These are phyloP conservation scores for Ensete ventricosum DNA, from an alignment of 176 grass and related monocot species.

Conservation along the genomic window DNA sequence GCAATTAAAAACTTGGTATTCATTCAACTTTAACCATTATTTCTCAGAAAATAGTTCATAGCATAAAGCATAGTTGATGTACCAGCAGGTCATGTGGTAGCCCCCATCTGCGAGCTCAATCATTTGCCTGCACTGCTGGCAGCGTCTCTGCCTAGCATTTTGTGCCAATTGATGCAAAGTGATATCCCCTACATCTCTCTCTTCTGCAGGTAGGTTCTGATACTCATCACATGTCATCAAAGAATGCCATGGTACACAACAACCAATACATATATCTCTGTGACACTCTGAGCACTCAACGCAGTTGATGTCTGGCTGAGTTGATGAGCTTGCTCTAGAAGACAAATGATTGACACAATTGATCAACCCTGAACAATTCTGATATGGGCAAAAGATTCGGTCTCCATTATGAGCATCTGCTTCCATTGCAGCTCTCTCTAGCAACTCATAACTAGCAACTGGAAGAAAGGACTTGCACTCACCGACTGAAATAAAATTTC, in stretches of 20 bases:
- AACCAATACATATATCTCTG: conserved; percentile 79
- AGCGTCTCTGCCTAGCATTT: conserved; percentile 60
- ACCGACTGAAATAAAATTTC: conserved; percentile 43
- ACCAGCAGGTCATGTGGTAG: conserved; percentile 87
- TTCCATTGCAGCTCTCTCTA: conserved; percentile 35
- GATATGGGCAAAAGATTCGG: conserved; percentile 72
- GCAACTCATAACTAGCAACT: conserved; percentile 40
- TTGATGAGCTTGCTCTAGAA: conserved; percentile 63
- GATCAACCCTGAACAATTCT: conserved; percentile 59
- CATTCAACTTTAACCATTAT: neutral
- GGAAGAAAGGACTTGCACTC: conserved; percentile 67
- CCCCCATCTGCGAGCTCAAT: conserved; percentile 61
- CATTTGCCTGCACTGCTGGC: conserved; percentile 61
- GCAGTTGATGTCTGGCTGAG: conserved; percentile 47
- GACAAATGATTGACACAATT: conserved; percentile 50
- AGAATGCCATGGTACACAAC: conserved; percentile 75
- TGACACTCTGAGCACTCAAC: conserved; percentile 73
- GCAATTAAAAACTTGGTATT: neutral
- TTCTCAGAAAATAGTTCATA: neutral
- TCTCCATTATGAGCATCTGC: conserved; percentile 33
- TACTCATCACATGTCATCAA: conserved; percentile 87
- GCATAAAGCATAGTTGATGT: conserved; percentile 19
- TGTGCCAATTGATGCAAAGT: conserved; percentile 50
- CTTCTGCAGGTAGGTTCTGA: conserved; percentile 45
- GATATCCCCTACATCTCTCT: conserved; percentile 46